Evolutionary conservation across 495 filamentous ascomycete genomes (phyloP).

Genomic region (Xylaria sp.): DNA sequence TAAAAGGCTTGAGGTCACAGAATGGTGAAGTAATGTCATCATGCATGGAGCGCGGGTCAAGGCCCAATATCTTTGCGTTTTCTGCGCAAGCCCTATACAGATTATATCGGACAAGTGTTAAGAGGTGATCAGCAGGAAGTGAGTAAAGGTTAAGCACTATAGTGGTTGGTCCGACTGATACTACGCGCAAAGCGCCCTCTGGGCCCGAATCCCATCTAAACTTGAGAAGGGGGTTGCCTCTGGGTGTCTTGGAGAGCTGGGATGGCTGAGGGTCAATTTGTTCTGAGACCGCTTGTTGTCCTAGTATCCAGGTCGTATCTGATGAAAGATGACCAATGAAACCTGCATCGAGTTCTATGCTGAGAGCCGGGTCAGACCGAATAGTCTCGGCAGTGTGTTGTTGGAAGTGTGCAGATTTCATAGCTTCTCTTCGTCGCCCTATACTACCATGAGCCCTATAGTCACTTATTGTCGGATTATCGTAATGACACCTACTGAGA

Average conservation of each 20-base stretch:
- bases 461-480: not conserved
- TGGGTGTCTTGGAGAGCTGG: not conserved
- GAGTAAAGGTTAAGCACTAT: not conserved
- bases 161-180: not conserved
- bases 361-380: not conserved
- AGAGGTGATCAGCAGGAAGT: not conserved
- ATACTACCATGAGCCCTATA: not conserved
- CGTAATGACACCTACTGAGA: conserved; percentile 1
- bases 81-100: not conserved
- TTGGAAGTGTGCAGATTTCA: not conserved
- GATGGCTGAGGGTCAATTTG: not conserved
- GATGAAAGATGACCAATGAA: not conserved
- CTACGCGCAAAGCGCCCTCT: not conserved
- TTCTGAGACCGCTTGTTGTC: not conserved
- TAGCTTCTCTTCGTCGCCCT: not conserved
- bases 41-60: conserved; percentile 1
- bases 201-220: not conserved
- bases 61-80: not conserved
- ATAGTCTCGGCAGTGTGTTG: not conserved
- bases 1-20: not conserved
- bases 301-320: not conserved
- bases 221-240: not conserved
- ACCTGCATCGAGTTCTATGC: not conserved
- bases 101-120: not conserved
- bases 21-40: not conserved